Percentiles rank a stretch among this genome's conserved stretches.
These are phyloP conservation scores for Nakaseomyces uthaithaninus DNA, from an alignment of 1,139 yeast species.

Conservation along the genomic window DNA sequence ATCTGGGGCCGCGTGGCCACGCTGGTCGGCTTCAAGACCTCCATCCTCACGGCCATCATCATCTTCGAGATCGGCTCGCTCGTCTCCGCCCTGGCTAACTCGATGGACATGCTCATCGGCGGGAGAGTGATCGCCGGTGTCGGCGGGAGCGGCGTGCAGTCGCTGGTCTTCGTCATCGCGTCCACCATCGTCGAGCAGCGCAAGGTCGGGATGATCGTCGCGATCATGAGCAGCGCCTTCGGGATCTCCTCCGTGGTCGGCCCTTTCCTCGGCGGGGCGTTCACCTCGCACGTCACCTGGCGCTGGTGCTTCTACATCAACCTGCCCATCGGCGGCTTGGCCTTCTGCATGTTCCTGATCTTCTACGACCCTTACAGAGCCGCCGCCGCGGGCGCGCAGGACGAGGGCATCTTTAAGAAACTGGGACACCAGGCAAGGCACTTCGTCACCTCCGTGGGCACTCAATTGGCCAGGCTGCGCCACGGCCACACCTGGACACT, in stretches of 20 bases:
- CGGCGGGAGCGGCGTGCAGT: constrained; percentile 66
- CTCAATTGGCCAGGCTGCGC: background rate
- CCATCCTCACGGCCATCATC: constrained; percentile 42
- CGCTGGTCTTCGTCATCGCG: constrained; percentile 49
- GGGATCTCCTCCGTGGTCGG: constrained; percentile 54
- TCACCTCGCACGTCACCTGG: constrained; percentile 56
- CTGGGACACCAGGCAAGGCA: background rate
- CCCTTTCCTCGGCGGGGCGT: constrained; percentile 63
- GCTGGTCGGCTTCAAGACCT: constrained; percentile 52
- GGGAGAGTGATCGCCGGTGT: constrained; percentile 66
- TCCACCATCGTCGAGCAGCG: constrained; percentile 55
- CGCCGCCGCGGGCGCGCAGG: background rate
- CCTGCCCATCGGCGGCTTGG: constrained; percentile 58
- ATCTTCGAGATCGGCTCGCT: constrained; percentile 59
- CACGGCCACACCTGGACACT: constrained; percentile 28
- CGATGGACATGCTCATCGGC: constrained; percentile 56
- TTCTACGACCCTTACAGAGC: constrained; percentile 43
- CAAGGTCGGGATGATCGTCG: constrained; percentile 47
- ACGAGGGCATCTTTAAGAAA: background rate
- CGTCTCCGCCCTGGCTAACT: constrained; percentile 47
- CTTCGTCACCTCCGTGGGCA: background rate
- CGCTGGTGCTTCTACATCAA: constrained; percentile 75
- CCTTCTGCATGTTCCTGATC: constrained; percentile 38
- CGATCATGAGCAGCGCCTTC: constrained; percentile 45
- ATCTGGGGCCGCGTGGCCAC: constrained; percentile 56